Conservation (phyloP, 2,329 filamentous ascomycete genomes). For the Camillea tinctor region DNA sequence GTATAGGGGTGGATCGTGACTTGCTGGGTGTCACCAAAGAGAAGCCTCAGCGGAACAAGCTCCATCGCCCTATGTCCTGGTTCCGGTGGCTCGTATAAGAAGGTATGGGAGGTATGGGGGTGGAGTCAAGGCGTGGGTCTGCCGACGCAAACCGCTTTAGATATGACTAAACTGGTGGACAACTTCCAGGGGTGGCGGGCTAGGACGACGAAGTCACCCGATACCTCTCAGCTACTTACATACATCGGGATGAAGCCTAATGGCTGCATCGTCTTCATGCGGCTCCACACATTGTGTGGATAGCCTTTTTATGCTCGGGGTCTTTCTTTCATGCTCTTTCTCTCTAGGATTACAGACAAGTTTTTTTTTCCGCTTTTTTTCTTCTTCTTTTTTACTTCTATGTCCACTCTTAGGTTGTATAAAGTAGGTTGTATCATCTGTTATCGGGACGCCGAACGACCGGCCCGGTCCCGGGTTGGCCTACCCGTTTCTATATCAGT, state of each 20-base stretch:
- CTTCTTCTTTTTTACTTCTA: conserved; percentile 11
- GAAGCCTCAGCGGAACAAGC: too few relatives aligned
- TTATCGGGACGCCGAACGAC: conserved; percentile 18
- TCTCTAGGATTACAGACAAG: background rate
- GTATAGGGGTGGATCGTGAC: background rate
- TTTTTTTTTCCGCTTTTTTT: too few relatives aligned
- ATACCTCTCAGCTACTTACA: conserved; percentile 8
- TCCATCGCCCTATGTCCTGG: background rate
- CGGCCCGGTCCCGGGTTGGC: conserved; percentile 13
- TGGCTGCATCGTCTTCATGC: conserved; percentile 8
- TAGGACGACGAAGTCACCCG: background rate
- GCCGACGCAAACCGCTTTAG: conserved; percentile 23
- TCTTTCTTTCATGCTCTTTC: background rate
- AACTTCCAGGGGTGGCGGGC: background rate
- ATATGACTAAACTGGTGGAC: conserved; percentile 1
- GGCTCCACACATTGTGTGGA: conserved; percentile 6
- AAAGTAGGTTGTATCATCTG: conserved; percentile 6
- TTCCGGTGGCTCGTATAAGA: conserved; percentile 1
- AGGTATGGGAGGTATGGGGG: background rate
- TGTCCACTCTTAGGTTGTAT: conserved; percentile 1
- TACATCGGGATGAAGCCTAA: background rate
- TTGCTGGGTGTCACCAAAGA: background rate
- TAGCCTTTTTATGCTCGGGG: conserved; percentile 2
- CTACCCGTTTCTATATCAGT: conserved; percentile 49
- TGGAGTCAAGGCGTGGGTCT: conserved; percentile 1